Conservation (phyloP, 2,329 filamentous ascomycete genomes). For the Paraconiothyrium sp. region DNA sequence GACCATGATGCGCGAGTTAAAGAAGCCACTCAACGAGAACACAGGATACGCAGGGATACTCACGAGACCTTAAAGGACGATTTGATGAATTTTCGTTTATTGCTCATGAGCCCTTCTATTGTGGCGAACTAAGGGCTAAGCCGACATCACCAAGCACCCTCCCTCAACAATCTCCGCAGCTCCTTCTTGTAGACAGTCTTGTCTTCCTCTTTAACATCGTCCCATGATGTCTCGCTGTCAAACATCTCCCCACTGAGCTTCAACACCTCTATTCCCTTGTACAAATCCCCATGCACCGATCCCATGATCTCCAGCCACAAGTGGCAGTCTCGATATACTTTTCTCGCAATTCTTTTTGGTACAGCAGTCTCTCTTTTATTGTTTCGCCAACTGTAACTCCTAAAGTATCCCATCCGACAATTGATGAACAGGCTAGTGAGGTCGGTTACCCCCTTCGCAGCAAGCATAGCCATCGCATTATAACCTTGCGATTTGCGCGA, state of each 20-base stretch:
- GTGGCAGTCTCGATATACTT: conserved; percentile 31
- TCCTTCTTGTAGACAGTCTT: conserved; percentile 12
- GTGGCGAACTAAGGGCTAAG: background rate
- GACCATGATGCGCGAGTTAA: background rate
- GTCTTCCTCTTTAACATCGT: background rate
- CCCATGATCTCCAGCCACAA: conserved; percentile 30
- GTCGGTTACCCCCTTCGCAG: conserved; percentile 26
- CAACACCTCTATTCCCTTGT: conserved; percentile 21
- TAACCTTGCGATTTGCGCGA: conserved; percentile 22
- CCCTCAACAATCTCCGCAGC: conserved; percentile 5
- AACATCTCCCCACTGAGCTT: conserved; percentile 9
- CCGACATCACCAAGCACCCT: conserved; percentile 1
- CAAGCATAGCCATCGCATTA: conserved; percentile 30
- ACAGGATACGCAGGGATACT: background rate
- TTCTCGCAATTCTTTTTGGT: conserved; percentile 25
- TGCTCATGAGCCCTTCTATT: background rate
- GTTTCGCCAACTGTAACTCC: background rate
- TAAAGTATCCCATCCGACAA: conserved; percentile 16
- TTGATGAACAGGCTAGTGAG: conserved; percentile 23
- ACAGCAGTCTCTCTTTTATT: background rate
- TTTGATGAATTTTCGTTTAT: no score
- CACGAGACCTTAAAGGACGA: background rate
- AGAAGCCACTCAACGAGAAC: background rate
- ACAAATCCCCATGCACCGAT: conserved; percentile 11
- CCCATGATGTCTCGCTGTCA: background rate